Percentiles rank a stretch among this genome's conserved stretches.
Conservation (phyloP, 208 protist species). For the Naegleria gruberi region DNA sequence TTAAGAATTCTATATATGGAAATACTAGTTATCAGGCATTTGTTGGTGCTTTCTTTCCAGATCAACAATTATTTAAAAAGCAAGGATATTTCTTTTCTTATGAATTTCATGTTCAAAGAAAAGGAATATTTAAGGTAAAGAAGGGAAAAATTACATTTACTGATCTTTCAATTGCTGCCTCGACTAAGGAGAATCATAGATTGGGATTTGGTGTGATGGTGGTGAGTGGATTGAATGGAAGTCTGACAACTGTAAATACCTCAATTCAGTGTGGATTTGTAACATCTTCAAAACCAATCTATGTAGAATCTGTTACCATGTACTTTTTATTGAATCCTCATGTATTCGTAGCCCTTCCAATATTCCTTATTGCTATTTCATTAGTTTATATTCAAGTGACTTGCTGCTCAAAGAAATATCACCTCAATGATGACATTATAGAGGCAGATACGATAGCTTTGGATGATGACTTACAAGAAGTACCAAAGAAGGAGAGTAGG, state of each 20-base stretch:
- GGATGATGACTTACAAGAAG: no score
- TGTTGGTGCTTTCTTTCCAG: background rate
- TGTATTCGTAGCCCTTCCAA: background rate
- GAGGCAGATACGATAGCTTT: no score
- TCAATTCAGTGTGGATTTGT: background rate
- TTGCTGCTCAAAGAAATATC: background rate
- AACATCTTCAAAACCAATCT: background rate
- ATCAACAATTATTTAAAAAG: background rate
- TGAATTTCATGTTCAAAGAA: background rate
- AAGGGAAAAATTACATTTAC: background rate
- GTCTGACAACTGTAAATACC: background rate
- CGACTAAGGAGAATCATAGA: background rate
- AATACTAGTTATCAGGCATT: background rate
- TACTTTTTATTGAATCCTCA: background rate
- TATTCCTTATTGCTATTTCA: background rate
- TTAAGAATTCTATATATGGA: background rate
- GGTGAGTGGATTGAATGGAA: background rate
- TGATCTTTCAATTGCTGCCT: background rate
- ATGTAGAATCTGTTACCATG: background rate
- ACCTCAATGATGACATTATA: no score
- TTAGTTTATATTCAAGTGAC: background rate
- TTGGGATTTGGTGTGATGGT: background rate
- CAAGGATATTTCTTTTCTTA: background rate
- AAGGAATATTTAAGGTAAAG: background rate
- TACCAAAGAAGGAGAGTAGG: no score